phyloP scores from a whole-genome alignment of 176 grass and related monocot species.

The Musa troglodytarum region DNA sequence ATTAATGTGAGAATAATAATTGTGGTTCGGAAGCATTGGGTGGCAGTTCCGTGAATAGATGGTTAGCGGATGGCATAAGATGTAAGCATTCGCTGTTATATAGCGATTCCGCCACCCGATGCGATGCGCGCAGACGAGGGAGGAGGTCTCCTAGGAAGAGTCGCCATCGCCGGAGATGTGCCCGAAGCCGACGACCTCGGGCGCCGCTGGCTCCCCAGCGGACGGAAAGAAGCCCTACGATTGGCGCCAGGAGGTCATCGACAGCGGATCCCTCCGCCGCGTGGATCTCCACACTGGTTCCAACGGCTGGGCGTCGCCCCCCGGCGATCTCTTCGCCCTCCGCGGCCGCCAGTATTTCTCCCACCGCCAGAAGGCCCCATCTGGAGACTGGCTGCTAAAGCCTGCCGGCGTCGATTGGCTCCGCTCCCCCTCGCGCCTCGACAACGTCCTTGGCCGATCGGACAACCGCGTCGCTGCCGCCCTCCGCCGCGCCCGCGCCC shows the following conservation, averaged over 20 bases:
- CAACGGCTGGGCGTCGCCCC: slow-evolving; percentile 76
- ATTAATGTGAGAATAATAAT: too few relatives aligned
- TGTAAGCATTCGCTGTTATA: too few relatives aligned
- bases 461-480: slow-evolving; percentile 53
- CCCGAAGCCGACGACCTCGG: not conserved
- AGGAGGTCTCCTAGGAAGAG: not conserved
- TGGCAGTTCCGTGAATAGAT: too few relatives aligned
- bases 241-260: slow-evolving; percentile 9
- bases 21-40: too few relatives aligned
- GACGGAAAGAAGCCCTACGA: not conserved
- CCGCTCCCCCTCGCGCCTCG: slow-evolving; percentile 50
- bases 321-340: slow-evolving; percentile 72
- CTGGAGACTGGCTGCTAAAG: slow-evolving; percentile 51
- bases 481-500: slow-evolving; percentile 47
- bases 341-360: slow-evolving; percentile 54
- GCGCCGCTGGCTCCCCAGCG: not conserved
- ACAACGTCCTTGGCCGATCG: slow-evolving; percentile 68
- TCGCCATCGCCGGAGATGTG: not conserved
- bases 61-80: too few relatives aligned
- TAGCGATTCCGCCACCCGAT: too few relatives aligned
- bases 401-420: slow-evolving; percentile 98
- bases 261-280: slow-evolving; percentile 7
- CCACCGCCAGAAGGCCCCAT: slow-evolving; percentile 36
- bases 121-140: too few relatives aligned
- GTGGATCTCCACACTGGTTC: slow-evolving; percentile 11